phyloP scores from a whole-genome alignment of 306 rosid genomes.

The Vigna unguiculata region DNA sequence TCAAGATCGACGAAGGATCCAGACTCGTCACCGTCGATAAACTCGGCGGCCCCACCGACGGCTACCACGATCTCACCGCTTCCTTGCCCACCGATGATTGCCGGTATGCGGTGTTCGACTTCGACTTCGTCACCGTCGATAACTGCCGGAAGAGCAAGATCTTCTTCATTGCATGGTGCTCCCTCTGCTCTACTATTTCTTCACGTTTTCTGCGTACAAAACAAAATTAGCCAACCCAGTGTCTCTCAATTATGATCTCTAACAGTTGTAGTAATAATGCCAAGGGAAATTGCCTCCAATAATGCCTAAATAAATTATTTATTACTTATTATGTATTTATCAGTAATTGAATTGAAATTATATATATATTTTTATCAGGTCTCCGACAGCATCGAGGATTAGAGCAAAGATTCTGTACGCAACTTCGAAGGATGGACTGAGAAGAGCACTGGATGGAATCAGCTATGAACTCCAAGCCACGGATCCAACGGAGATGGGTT shows the following conservation, averaged over 20 bases:
- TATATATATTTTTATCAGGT: slow-evolving; percentile 50
- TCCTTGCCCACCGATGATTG: slow-evolving; percentile 92
- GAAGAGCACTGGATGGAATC: slow-evolving; percentile 93
- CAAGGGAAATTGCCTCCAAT: neutral
- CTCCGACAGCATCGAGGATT: slow-evolving; percentile 92
- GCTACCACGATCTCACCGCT: slow-evolving; percentile 84
- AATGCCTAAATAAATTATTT: neutral
- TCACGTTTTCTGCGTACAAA: too few relatives aligned
- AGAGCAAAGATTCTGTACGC: slow-evolving; percentile 97
- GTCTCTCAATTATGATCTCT: neutral
- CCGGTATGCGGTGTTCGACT: slow-evolving; percentile 95
- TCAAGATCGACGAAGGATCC: slow-evolving; percentile 92
- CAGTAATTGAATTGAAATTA: neutral
- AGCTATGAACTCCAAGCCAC: slow-evolving; percentile 93
- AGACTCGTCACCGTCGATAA: slow-evolving; percentile 89
- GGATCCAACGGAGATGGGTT: slow-evolving; percentile 96
- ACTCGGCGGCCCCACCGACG: slow-evolving; percentile 88
- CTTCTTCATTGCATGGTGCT: slow-evolving; percentile 89
- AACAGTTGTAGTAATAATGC: slow-evolving; percentile 3
- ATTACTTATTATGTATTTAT: too few relatives aligned
- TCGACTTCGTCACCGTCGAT: slow-evolving; percentile 94
- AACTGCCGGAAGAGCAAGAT: slow-evolving; percentile 98
- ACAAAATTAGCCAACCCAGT: slow-evolving; percentile 10
- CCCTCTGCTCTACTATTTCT: neutral
- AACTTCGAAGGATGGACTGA: slow-evolving; percentile 91